phyloP scores from a whole-genome alignment of 306 rosid genomes.

The Styphnolobium japonicum region DNA sequence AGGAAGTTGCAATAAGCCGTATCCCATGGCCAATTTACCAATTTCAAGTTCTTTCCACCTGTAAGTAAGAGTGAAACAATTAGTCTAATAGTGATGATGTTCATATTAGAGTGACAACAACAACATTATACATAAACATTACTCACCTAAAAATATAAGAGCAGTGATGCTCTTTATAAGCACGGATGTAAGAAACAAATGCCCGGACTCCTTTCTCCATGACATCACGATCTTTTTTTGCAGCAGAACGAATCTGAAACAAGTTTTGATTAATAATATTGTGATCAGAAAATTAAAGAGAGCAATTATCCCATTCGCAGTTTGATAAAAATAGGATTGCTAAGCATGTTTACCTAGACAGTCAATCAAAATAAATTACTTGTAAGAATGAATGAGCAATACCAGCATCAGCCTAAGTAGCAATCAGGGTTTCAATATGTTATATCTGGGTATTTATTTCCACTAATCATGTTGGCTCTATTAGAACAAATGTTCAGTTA shows the following conservation, averaged over 20 bases:
- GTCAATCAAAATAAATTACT: not conserved
- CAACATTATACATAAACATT: not conserved
- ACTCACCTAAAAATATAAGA: constrained; percentile 79
- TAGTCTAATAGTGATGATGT: constrained; percentile 11
- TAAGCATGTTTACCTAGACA: constrained; percentile 1
- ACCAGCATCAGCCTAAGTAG: not conserved
- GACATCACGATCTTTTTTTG: constrained; percentile 82
- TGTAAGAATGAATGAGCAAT: not conserved
- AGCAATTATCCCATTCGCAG: not conserved
- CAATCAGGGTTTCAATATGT: not conserved
- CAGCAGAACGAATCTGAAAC: constrained; percentile 68
- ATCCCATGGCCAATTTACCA: constrained; percentile 88
- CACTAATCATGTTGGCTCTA: not conserved
- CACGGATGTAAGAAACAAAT: constrained; percentile 88
- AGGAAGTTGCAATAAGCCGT: constrained; percentile 86
- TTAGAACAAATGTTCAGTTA: not conserved
- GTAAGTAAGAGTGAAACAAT: constrained; percentile 9
- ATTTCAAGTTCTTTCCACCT: constrained; percentile 97
- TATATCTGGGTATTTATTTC: constrained; percentile 9
- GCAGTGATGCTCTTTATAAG: constrained; percentile 89
- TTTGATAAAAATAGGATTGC: not conserved
- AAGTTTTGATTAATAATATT: constrained; percentile 22
- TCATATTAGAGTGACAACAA: constrained; percentile 9
- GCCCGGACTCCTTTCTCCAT: constrained; percentile 91
- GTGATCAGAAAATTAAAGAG: not conserved